These are phyloP conservation scores for Drechslerella coelobrocha DNA, from an alignment of 2,329 filamentous ascomycete genomes.

Conservation along the genomic window DNA sequence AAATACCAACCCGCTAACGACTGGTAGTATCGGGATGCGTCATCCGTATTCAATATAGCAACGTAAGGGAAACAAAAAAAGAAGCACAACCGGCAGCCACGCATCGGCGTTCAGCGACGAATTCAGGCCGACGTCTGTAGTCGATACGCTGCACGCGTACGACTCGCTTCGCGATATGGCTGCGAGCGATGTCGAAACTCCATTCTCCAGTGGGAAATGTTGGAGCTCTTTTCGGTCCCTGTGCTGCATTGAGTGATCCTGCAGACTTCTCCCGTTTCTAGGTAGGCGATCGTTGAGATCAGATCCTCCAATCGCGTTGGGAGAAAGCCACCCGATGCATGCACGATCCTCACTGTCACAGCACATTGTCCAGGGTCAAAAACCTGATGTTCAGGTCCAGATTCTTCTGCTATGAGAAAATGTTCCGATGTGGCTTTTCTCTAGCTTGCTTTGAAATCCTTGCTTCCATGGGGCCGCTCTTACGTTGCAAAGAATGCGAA, in stretches of 20 bases:
- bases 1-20: not conserved
- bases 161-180: not conserved
- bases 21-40: conserved; percentile 2
- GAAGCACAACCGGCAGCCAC: no score
- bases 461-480: conserved; percentile 2
- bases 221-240: not conserved
- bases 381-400: conserved; percentile 28
- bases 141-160: not conserved
- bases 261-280: conserved; percentile 5
- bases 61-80: no score
- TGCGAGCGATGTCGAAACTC: not conserved
- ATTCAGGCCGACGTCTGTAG: conserved; percentile 7
- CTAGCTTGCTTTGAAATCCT: conserved; percentile 13
- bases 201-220: not conserved
- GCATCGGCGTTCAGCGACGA: no score
- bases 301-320: conserved; percentile 24
- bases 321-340: conserved; percentile 46
- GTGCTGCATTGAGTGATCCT: not conserved
- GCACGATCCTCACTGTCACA: conserved; percentile 43
- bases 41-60: not conserved
- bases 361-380: conserved; percentile 32
- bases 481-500: conserved; percentile 46
- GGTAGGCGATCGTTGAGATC: conserved; percentile 24
- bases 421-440: conserved; percentile 37
- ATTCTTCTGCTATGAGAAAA: conserved; percentile 8